phyloP scores from a whole-genome alignment of 768 basidiomycete genomes.

The Rubroboletus pulcherrimus region DNA sequence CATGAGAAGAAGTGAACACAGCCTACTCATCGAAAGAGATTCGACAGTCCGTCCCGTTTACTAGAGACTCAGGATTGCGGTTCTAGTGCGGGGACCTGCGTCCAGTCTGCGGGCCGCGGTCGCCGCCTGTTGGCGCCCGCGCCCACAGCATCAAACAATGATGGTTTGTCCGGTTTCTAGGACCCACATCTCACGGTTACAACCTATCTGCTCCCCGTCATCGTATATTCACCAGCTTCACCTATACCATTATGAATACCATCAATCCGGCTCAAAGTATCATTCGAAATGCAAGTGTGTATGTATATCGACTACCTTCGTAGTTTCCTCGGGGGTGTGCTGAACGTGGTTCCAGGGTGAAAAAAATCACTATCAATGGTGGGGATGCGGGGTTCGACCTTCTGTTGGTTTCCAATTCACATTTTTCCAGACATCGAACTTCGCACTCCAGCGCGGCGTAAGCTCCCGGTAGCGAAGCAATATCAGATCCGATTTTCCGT shows the following conservation, averaged over 20 bases:
- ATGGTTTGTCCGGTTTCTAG: slow-evolving; percentile 1
- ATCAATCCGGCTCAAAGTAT: neutral
- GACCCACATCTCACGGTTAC: slow-evolving; percentile 3
- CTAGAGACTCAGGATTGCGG: neutral
- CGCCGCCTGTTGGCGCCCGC: slow-evolving; percentile 8
- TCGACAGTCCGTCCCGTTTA: neutral
- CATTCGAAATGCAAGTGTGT: slow-evolving; percentile 1
- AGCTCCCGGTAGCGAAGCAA: slow-evolving; percentile 1
- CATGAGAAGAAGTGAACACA: neutral
- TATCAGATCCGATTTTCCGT: slow-evolving; percentile 13
- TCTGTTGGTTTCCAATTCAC: neutral
- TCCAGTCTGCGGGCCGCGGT: neutral
- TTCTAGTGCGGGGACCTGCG: slow-evolving; percentile 3
- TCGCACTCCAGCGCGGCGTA: slow-evolving; percentile 3
- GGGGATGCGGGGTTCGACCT: neutral
- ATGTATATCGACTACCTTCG: neutral
- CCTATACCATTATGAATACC: slow-evolving; percentile 3
- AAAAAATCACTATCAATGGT: slow-evolving; percentile 14
- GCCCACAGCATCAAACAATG: slow-evolving; percentile 17
- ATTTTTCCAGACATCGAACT: slow-evolving; percentile 11
- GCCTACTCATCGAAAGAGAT: neutral
- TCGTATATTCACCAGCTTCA: neutral
- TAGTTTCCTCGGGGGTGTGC: neutral
- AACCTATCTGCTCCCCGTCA: neutral
- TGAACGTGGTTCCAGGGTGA: slow-evolving; percentile 5